Percentiles rank a stretch among this genome's conserved stretches.
phyloP scores from a whole-genome alignment of 2,329 filamentous ascomycete species.

The Simplicillium sp. region DNA sequence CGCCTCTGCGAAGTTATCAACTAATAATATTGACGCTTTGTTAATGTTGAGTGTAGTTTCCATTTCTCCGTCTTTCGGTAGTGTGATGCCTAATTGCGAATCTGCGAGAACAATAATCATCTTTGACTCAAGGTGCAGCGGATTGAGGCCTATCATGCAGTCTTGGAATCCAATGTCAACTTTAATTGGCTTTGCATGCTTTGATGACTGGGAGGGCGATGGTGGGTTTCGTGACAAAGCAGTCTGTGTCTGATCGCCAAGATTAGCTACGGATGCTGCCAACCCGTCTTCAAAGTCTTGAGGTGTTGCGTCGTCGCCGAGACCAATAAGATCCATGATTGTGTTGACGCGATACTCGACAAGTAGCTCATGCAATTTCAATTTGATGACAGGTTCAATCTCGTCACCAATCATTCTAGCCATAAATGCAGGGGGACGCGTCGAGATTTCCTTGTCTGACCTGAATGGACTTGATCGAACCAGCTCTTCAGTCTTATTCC shows the following conservation, averaged over 20 bases:
- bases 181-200: constrained; percentile 46
- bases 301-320: constrained; percentile 55
- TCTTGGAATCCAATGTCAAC: constrained; percentile 71
- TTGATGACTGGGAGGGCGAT: constrained; percentile 15
- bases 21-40: constrained; percentile 74
- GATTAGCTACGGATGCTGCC: constrained; percentile 68
- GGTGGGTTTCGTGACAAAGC: constrained; percentile 24
- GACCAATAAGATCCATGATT: constrained; percentile 67
- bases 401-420: constrained; percentile 87
- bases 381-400: constrained; percentile 80
- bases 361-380: constrained; percentile 76
- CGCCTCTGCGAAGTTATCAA: constrained; percentile 56
- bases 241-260: constrained; percentile 55
- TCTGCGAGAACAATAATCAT: constrained; percentile 71
- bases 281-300: constrained; percentile 69
- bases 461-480: constrained; percentile 42
- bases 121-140: constrained; percentile 65
- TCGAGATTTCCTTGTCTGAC: constrained; percentile 15
- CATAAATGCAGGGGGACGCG: constrained; percentile 56
- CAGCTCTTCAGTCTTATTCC: constrained; percentile 63
- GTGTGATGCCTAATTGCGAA: constrained; percentile 56
- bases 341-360: constrained; percentile 86
- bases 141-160: constrained; percentile 77
- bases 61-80: constrained; percentile 57
- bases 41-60: constrained; percentile 59